Percentiles rank a stretch among this genome's conserved stretches.
phyloP scores from a whole-genome alignment of 495 filamentous ascomycete species.

The Melanomma pulvis-pyrius region DNA sequence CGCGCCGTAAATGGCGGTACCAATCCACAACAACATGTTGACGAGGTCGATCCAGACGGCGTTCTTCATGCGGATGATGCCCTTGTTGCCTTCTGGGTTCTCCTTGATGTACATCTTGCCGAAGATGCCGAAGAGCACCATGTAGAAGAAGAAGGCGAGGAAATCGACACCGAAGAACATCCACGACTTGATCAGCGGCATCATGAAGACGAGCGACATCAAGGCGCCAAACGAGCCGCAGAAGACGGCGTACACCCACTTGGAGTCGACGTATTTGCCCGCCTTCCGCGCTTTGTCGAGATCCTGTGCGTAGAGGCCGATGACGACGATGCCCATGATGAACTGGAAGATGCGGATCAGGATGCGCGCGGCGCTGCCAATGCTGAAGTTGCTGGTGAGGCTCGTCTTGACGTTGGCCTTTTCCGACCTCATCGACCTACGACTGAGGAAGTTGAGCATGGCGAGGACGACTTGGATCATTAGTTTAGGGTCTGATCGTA shows the following conservation, averaged over 20 bases:
- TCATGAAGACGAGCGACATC: slow-evolving; percentile 62
- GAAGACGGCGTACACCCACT: slow-evolving; percentile 78
- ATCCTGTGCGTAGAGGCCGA: slow-evolving; percentile 77
- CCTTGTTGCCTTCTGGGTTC: slow-evolving; percentile 60
- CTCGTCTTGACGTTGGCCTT: not conserved
- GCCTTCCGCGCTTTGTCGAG: slow-evolving; percentile 60
- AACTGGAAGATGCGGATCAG: slow-evolving; percentile 71
- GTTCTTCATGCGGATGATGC: slow-evolving; percentile 75
- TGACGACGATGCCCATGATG: slow-evolving; percentile 71
- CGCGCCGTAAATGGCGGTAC: slow-evolving; percentile 48
- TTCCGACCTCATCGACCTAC: slow-evolving; percentile 19
- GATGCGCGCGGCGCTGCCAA: slow-evolving; percentile 43
- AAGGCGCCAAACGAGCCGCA: slow-evolving; percentile 63
- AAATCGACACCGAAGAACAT: slow-evolving; percentile 68
- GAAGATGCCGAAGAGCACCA: slow-evolving; percentile 80
- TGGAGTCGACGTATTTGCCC: slow-evolving; percentile 56
- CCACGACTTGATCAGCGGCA: slow-evolving; percentile 63
- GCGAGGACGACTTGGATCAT: slow-evolving; percentile 1
- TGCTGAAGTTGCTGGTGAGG: not conserved
- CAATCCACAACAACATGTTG: slow-evolving; percentile 72
- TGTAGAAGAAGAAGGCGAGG: slow-evolving; percentile 74
- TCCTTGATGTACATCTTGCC: slow-evolving; percentile 76
- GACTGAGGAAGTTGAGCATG: slow-evolving; percentile 21
- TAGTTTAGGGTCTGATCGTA: slow-evolving; percentile 4
- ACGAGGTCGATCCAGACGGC: slow-evolving; percentile 83